Percentiles rank a stretch among this genome's conserved stretches.
Evolutionary conservation across 805 yeast species (phyloP).

Genomic region (Blastobotrys muscicola): DNA sequence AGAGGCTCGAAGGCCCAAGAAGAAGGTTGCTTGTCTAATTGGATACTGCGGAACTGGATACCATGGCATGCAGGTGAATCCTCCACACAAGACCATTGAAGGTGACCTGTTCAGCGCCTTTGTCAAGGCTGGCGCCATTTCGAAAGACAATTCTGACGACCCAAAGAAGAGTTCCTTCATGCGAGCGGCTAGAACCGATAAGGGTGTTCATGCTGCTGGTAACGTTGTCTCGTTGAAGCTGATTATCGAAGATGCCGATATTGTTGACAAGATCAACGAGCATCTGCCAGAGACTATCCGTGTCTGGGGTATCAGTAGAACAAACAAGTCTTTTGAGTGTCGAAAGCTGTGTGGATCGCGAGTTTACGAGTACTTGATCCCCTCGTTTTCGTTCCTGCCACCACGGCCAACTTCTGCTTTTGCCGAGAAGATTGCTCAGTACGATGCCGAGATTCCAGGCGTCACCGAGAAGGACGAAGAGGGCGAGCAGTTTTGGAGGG

Average conservation of each 20-base stretch:
- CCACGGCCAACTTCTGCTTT: slow-evolving; percentile 74
- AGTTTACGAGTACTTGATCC: slow-evolving; percentile 86
- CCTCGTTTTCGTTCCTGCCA: slow-evolving; percentile 81
- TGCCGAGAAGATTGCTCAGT: slow-evolving; percentile 47
- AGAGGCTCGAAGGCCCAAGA: slow-evolving; percentile 44
- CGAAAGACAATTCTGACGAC: slow-evolving; percentile 78
- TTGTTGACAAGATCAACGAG: slow-evolving; percentile 63
- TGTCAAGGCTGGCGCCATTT: slow-evolving; percentile 78
- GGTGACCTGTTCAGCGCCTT: slow-evolving; percentile 80
- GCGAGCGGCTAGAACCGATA: slow-evolving; percentile 64
- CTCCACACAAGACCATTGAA: slow-evolving; percentile 82
- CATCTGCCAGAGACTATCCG: slow-evolving; percentile 77
- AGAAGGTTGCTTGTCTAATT: slow-evolving; percentile 79
- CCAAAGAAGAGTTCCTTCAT: slow-evolving; percentile 76
- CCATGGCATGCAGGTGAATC: slow-evolving; percentile 92
- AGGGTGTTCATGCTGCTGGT: slow-evolving; percentile 97
- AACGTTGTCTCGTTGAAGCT: slow-evolving; percentile 77
- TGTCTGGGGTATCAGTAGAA: slow-evolving; percentile 87
- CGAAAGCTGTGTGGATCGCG: slow-evolving; percentile 94
- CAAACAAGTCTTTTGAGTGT: slow-evolving; percentile 87
- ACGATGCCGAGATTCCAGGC: slow-evolving; percentile 44
- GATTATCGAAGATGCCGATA: slow-evolving; percentile 72
- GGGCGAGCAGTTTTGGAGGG: slow-evolving; percentile 65
- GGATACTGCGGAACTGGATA: slow-evolving; percentile 97
- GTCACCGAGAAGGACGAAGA: slow-evolving; percentile 53